Evolutionary conservation across 2,329 filamentous ascomycete species (phyloP).

Genomic region (Thermomyces lanuginosus): DNA sequence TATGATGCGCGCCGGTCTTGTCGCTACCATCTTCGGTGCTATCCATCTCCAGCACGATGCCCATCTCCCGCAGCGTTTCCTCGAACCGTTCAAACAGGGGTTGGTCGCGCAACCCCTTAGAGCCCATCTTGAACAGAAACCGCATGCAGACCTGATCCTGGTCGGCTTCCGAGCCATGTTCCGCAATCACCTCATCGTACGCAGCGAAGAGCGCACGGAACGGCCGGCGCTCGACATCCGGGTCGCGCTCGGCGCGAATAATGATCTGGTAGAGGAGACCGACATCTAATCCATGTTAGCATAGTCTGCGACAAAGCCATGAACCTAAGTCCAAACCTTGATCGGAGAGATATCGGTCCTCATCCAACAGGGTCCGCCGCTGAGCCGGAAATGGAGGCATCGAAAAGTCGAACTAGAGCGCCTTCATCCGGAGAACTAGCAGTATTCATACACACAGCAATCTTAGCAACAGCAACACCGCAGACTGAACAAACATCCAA

Average conservation of each 20-base stretch:
- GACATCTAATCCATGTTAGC: constrained; percentile 46
- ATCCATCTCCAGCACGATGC: constrained; percentile 52
- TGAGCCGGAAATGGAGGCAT: constrained; percentile 33
- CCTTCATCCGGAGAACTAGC: no score
- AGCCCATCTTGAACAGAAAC: constrained; percentile 64
- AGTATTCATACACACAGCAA: no score
- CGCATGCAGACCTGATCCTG: constrained; percentile 60
- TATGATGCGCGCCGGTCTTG: constrained; percentile 15
- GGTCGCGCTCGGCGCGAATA: constrained; percentile 49
- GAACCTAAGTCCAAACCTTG: constrained; percentile 32
- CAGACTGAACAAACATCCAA: constrained; percentile 19
- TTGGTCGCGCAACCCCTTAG: constrained; percentile 36
- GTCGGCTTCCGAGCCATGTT: constrained; percentile 53
- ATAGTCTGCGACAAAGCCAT: constrained; percentile 1
- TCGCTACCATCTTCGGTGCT: constrained; percentile 23
- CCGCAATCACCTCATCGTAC: constrained; percentile 59
- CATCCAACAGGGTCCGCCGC: constrained; percentile 25
- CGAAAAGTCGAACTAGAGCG: constrained; percentile 30
- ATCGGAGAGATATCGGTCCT: constrained; percentile 39
- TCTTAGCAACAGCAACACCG: constrained; percentile 28
- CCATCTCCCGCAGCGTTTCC: constrained; percentile 49
- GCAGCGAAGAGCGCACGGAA: constrained; percentile 66
- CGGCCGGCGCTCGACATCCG: constrained; percentile 48
- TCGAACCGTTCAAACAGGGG: constrained; percentile 55
- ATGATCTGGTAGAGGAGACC: constrained; percentile 63